Conservation (phyloP, 257 asterid genomes). For the Ocimum tenuiflorum region DNA sequence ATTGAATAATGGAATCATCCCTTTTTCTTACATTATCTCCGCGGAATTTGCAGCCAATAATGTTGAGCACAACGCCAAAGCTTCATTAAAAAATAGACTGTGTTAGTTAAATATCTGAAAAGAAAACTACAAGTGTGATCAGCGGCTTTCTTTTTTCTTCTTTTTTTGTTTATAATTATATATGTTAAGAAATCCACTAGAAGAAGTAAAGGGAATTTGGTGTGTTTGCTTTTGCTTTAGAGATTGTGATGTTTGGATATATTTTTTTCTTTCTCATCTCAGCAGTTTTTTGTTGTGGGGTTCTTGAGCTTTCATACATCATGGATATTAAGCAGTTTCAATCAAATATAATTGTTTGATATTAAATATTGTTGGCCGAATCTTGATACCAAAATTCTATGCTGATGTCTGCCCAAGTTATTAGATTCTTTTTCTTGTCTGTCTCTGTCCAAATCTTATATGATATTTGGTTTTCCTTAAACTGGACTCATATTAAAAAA, state of each 20-base stretch:
- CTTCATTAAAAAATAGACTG: background rate
- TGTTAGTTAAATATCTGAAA: slow-evolving; percentile 20
- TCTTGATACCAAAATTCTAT: background rate
- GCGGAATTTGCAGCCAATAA: slow-evolving; percentile 29
- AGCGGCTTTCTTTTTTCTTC: background rate
- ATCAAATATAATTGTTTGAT: background rate
- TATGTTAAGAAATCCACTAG: slow-evolving; percentile 24
- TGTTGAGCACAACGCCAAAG: background rate
- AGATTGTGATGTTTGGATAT: slow-evolving; percentile 12
- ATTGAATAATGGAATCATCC: slow-evolving; percentile 15
- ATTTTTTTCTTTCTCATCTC: background rate
- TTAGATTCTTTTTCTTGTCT: background rate
- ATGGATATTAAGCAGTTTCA: background rate
- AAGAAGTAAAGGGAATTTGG: slow-evolving; percentile 18
- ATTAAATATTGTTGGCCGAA: background rate
- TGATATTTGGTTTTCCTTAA: background rate
- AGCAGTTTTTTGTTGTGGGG: background rate
- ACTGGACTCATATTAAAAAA: background rate
- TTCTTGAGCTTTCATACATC: background rate
- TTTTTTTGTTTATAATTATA: too few relatives aligned
- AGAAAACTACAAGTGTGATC: background rate
- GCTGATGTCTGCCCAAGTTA: background rate
- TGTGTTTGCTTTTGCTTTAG: slow-evolving; percentile 22
- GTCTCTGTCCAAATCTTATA: background rate
- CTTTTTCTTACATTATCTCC: slow-evolving; percentile 36